A percentile compares a stretch with the other conserved stretches of the same genome.
Evolutionary conservation across 768 basidiomycete genomes (phyloP).

Genomic region (Leccinum broughii): DNA sequence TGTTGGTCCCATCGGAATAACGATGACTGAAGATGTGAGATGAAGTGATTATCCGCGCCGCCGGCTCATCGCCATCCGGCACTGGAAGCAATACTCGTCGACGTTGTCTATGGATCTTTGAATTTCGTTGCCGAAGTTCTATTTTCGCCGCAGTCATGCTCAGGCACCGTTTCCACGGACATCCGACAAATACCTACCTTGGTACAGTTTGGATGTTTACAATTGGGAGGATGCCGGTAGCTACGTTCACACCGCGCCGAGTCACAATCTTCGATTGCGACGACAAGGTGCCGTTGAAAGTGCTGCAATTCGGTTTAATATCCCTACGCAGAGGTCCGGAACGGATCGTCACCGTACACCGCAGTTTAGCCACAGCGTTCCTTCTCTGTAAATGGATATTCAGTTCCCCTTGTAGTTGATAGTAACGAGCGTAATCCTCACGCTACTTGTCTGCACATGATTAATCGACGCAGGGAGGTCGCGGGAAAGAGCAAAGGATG

Average conservation of each 20-base stretch:
- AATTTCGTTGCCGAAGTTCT: constrained; percentile 71
- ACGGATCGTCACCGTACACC: constrained; percentile 46
- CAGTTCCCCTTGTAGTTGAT: not conserved
- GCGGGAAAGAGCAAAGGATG: constrained; percentile 2
- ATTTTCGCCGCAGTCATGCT: constrained; percentile 7
- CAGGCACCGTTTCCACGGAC: constrained; percentile 13
- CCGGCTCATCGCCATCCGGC: constrained; percentile 56
- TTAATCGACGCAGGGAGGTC: constrained; percentile 2
- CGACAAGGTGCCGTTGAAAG: constrained; percentile 73
- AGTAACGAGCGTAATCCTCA: constrained; percentile 40
- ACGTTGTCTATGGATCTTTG: constrained; percentile 69
- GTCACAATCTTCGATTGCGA: constrained; percentile 77
- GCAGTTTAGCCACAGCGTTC: constrained; percentile 73
- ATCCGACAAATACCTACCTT: constrained; percentile 46
- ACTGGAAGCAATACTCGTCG: constrained; percentile 70
- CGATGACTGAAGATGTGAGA: constrained; percentile 5
- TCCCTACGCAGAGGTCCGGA: constrained; percentile 5
- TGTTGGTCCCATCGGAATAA: constrained; percentile 15
- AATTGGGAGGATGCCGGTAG: constrained; percentile 55
- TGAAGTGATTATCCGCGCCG: constrained; percentile 19
- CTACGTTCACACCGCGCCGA: constrained; percentile 63
- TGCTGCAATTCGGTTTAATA: constrained; percentile 46
- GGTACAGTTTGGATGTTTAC: constrained; percentile 53
- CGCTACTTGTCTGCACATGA: constrained; percentile 79
- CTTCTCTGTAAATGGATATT: constrained; percentile 50